Percentiles rank a stretch among this genome's conserved stretches.
phyloP scores from a whole-genome alignment of 2,329 filamentous ascomycete genomes.

The Monosporascus sp. region DNA sequence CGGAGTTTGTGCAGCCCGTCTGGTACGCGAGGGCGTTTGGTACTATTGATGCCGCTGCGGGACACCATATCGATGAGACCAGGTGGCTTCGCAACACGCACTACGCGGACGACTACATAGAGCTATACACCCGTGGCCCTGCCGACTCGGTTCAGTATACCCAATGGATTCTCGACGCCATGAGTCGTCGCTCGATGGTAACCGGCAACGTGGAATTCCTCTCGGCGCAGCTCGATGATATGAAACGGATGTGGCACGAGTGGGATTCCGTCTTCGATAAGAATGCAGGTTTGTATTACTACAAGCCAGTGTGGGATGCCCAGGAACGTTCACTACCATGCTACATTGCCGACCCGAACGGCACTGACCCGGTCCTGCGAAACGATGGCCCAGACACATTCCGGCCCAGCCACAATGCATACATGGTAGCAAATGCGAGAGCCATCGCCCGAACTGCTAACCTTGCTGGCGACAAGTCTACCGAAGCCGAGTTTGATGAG shows the following conservation, averaged over 20 bases:
- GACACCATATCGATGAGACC: conserved; percentile 32
- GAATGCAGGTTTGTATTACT: conserved; percentile 34
- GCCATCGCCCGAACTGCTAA: conserved; percentile 33
- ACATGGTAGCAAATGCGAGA: conserved; percentile 37
- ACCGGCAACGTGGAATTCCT: conserved; percentile 33
- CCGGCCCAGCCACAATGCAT: conserved; percentile 37
- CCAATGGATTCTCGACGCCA: conserved; percentile 31
- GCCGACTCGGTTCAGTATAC: conserved; percentile 31
- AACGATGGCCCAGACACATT: conserved; percentile 35
- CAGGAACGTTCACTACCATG: conserved; percentile 36
- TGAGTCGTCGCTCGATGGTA: conserved; percentile 30
- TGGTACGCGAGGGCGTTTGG: conserved; percentile 27
- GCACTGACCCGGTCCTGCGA: conserved; percentile 23
- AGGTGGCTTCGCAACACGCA: conserved; percentile 35
- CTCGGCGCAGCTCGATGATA: conserved; percentile 33
- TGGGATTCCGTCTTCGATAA: conserved; percentile 33
- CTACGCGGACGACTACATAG: conserved; percentile 34
- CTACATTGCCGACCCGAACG: conserved; percentile 30
- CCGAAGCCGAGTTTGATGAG: conserved; percentile 25
- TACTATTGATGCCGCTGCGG: conserved; percentile 29
- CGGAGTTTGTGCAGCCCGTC: conserved; percentile 38
- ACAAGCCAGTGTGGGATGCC: conserved; percentile 37
- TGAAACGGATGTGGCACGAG: conserved; percentile 32
- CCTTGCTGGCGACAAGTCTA: conserved; percentile 25
- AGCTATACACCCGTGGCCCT: conserved; percentile 31